Evolutionary conservation across 1,284 basidiomycete species (phyloP), one percentile per base, ranked within the genome.

Genomic region (Cutaneotrichosporon cutaneum): DNA sequence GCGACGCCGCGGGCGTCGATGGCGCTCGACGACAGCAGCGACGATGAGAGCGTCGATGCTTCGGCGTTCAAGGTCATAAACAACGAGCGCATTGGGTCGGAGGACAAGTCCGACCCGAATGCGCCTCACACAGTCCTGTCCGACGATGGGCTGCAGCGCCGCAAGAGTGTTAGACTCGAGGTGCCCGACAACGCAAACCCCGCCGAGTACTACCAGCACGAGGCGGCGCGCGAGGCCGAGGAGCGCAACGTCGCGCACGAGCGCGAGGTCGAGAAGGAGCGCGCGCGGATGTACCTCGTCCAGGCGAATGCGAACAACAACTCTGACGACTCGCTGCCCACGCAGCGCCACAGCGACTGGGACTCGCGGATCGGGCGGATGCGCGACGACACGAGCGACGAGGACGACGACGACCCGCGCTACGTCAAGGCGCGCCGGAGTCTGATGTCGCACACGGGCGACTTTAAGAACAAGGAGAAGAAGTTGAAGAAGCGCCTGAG

Each of bases 81-180:
- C 48, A 79, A 80, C 61, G 68, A 71, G n/a, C 58, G 63, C 36
- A 60, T 70, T 4, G 22, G 14, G 16, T 27, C 51, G n/a, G 32
- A 52, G 51, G 30, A 22, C 26, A 26, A n/a, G 14, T n/a, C 21
- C 5, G 52, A 21, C 14, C 33, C 22, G 13, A n/a, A 33, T 7
- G 33, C 33, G 7, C 5, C 16, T 9, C 32, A 10, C 18, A 24
- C 22, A 10, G n/a, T 30, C 6, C 22, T 33, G 4, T 50, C 33
- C 6, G 64, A 54, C 30, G 62, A 59, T 26, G 61, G 33, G 11
- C 42, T 68, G 4, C 53, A 58, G 11, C 70, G 77, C 36, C 63
- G 78, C 54, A 79, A 79, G 65, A 71, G 68, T 3, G 78, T 80
- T 1, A 62, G 78, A 36, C 76, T 80, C 65, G 68, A 68, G 22